These are phyloP conservation scores for Ceriops tagal DNA, from an alignment of 345 rosid genomes.

Conservation along the genomic window DNA sequence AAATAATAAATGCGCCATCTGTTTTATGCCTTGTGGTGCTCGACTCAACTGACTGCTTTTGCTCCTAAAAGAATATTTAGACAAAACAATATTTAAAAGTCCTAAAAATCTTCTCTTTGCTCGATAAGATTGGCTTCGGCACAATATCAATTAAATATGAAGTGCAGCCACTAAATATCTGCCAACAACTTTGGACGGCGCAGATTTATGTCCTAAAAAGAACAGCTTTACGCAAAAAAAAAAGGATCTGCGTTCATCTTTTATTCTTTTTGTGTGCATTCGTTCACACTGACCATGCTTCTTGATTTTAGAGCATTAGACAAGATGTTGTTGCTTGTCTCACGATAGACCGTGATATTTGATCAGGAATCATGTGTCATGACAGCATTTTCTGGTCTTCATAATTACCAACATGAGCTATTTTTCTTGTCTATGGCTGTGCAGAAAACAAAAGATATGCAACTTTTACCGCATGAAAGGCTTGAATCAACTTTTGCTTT, in stretches of 20 bases:
- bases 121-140: slow-evolving; percentile 52
- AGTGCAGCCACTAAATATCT: neutral
- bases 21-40: slow-evolving; percentile 27
- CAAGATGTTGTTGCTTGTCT: neutral
- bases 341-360: neutral
- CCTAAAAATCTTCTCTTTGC: slow-evolving; percentile 67
- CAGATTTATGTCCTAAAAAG: neutral
- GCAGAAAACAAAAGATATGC: slow-evolving; percentile 9
- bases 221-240: neutral
- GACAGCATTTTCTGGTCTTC: slow-evolving; percentile 17
- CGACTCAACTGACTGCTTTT: slow-evolving; percentile 18
- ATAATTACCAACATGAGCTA: slow-evolving; percentile 15
- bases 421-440: slow-evolving; percentile 3
- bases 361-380: neutral
- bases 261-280: neutral
- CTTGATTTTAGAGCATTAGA: neutral
- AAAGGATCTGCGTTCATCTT: neutral
- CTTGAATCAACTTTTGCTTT: neutral
- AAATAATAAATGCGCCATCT: neutral
- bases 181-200: slow-evolving; percentile 3
- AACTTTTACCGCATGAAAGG: slow-evolving; percentile 9
- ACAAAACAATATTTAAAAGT: slow-evolving; percentile 30
- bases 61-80: slow-evolving; percentile 14
- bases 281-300: neutral
- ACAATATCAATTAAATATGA: slow-evolving; percentile 15